These are phyloP conservation scores for Alisma plantagoaquatica DNA, from an alignment of 106 monocot genomes.

Conservation along the genomic window DNA sequence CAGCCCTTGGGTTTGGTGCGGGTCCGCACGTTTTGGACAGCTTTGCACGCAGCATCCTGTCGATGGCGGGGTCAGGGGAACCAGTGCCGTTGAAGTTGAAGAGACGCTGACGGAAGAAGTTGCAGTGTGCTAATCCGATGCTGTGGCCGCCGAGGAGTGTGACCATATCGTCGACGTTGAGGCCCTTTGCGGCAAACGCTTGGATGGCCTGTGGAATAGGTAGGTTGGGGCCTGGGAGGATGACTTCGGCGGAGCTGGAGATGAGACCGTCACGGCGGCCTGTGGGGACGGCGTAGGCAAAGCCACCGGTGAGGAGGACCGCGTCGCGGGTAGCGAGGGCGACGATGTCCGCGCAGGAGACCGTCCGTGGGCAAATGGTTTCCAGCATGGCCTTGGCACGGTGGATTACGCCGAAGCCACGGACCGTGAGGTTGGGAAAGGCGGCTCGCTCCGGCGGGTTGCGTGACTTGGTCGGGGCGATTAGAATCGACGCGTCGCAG, in stretches of 20 bases:
- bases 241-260: slow-evolving; percentile 14
- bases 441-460: slow-evolving; percentile 7
- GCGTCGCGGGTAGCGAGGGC: slow-evolving; percentile 21
- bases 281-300: slow-evolving; percentile 19
- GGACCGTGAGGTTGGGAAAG: slow-evolving; percentile 10
- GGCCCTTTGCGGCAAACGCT: slow-evolving; percentile 20
- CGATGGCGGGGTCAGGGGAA: slow-evolving; percentile 9
- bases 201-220: background rate
- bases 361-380: slow-evolving; percentile 1
- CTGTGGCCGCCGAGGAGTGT: slow-evolving; percentile 44
- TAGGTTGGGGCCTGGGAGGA: slow-evolving; percentile 7
- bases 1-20: slow-evolving; percentile 7
- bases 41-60: background rate
- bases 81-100: slow-evolving; percentile 9
- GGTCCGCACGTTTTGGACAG: slow-evolving; percentile 7
- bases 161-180: slow-evolving; percentile 31
- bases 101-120: slow-evolving; percentile 17
- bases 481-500: slow-evolving; percentile 18
- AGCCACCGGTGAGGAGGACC: slow-evolving; percentile 9
- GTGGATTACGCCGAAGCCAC: slow-evolving; percentile 12
- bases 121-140: slow-evolving; percentile 41
- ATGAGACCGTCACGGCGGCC: slow-evolving; percentile 37
- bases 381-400: slow-evolving; percentile 6
- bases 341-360: slow-evolving; percentile 17
- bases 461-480: slow-evolving; percentile 2